These are phyloP conservation scores for Telfairia occidentalis DNA, from an alignment of 331 rosid genomes.

Conservation along the genomic window DNA sequence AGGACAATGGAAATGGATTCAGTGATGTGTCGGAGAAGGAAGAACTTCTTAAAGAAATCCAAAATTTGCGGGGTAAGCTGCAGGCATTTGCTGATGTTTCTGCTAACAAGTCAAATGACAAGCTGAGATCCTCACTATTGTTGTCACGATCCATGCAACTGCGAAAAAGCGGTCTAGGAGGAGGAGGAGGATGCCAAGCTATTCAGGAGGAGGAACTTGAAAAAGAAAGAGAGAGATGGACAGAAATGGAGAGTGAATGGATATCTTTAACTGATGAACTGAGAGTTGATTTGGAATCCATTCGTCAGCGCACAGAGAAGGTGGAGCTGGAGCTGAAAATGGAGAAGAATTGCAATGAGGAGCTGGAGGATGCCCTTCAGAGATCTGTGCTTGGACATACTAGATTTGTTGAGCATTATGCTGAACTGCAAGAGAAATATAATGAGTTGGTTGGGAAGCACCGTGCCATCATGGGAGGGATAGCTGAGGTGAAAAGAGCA, in stretches of 20 bases:
- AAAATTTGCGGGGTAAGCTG: conserved; percentile 57
- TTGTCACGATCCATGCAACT: conserved; percentile 73
- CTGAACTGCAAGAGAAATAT: conserved; percentile 82
- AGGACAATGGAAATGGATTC: conserved; percentile 23
- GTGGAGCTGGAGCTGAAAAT: conserved; percentile 54
- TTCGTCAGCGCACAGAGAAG: conserved; percentile 57
- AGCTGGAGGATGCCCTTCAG: conserved; percentile 71
- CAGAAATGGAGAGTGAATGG: conserved; percentile 98
- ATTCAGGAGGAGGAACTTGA: conserved; percentile 52
- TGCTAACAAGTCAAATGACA: conserved; percentile 53
- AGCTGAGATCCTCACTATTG: conserved; percentile 57
- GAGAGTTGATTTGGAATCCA: conserved; percentile 66
- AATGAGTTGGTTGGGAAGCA: conserved; percentile 66
- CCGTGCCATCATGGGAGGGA: conserved; percentile 81
- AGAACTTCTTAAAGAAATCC: conserved; percentile 78
- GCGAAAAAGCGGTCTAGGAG: conserved; percentile 39
- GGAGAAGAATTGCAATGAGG: conserved; percentile 74
- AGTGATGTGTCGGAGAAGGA: conserved; percentile 68
- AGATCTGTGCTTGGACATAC: conserved; percentile 88
- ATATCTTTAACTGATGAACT: conserved; percentile 88
- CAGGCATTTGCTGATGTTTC: conserved; percentile 36
- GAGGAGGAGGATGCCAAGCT: conserved; percentile 20
- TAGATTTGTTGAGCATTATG: conserved; percentile 94
- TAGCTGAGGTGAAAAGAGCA: conserved; percentile 93
- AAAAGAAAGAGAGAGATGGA: conserved; percentile 81